Percentiles rank a stretch among this genome's conserved stretches.
Evolutionary conservation across 192 early-diverging fungal genomes (phyloP).

Genomic region (Linderina pennispora): DNA sequence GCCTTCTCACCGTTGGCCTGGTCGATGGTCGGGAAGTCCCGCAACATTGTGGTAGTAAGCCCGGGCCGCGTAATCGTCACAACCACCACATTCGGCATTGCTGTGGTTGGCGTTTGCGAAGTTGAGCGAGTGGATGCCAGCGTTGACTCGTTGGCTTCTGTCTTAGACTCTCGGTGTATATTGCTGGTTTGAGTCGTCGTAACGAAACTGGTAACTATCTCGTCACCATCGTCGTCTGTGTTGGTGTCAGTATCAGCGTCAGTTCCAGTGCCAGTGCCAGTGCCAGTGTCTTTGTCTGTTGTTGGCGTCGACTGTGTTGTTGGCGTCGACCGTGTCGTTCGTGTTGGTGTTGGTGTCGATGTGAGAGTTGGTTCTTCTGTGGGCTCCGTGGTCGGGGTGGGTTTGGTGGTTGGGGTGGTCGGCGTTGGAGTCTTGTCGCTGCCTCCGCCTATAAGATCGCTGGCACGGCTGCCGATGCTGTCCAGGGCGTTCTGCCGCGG

Average conservation of each 20-base stretch:
- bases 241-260: too few species aligned
- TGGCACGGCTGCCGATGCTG: slow-evolving; percentile 2
- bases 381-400: neutral
- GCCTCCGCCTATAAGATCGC: neutral
- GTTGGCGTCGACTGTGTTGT: neutral
- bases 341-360: neutral
- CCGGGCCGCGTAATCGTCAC: slow-evolving; percentile 34
- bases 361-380: neutral
- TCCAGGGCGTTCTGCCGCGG: slow-evolving; percentile 8
- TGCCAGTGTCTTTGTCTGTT: too few species aligned
- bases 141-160: neutral
- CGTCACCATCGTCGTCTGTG: neutral
- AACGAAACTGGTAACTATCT: neutral
- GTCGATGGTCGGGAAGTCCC: slow-evolving; percentile 29
- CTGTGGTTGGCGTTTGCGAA: neutral
- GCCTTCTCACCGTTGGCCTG: slow-evolving; percentile 40
- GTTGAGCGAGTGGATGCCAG: neutral
- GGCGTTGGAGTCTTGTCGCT: neutral
- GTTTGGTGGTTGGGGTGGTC: slow-evolving; percentile 1
- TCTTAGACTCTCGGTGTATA: neutral
- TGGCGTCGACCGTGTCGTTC: neutral
- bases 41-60: slow-evolving; percentile 18
- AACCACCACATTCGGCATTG: slow-evolving; percentile 8
- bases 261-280: too few species aligned
- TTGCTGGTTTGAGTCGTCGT: too few species aligned